phyloP scores from a whole-genome alignment of 139 green algal genomes.

The Dunaliella primolecta region DNA sequence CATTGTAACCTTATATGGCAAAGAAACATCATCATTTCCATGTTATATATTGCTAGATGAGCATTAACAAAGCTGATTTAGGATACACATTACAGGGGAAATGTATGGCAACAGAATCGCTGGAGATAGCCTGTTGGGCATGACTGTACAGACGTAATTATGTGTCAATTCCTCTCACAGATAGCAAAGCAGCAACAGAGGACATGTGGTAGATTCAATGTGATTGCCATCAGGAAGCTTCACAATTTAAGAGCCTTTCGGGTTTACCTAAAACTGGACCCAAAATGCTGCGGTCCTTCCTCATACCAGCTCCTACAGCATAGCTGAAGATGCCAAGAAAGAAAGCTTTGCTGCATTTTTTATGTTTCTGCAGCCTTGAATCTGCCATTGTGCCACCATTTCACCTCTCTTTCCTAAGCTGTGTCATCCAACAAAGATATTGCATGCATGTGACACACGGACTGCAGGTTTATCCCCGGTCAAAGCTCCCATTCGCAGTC shows the following conservation, averaged over 20 bases:
- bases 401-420: background rate
- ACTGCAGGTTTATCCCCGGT: background rate
- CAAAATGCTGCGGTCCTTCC: no score
- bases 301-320: background rate
- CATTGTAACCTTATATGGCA: background rate
- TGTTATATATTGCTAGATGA: background rate
- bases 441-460: background rate
- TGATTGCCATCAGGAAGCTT: no score
- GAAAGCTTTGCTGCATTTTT: no score
- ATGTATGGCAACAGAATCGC: background rate
- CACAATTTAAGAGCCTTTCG: no score
- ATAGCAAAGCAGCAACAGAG: no score
- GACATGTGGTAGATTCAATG: no score
- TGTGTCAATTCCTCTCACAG: no score
- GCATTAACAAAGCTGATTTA: background rate
- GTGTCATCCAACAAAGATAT: background rate
- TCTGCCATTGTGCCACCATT: no score
- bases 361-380: no score
- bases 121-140: no score
- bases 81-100: background rate
- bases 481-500: background rate
- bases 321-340: background rate
- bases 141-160: no score
- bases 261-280: no score
- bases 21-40: background rate